Base-by-base conservation (phyloP, 495 filamentous ascomycete genomes). In the Annulohypoxylon bovei region DNA sequence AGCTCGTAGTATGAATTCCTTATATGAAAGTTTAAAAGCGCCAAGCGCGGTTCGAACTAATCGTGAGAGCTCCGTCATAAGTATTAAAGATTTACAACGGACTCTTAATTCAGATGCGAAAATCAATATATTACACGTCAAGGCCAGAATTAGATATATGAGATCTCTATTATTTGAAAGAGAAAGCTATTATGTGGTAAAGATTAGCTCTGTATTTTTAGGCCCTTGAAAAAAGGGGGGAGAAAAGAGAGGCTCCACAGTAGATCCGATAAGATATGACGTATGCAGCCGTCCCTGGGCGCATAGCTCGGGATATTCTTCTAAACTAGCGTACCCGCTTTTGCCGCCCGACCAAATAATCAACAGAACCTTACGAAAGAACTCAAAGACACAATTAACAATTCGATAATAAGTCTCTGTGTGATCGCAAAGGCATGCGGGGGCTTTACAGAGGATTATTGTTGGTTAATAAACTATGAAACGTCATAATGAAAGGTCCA, bases 251-350 rank as follows among this genome's bases (percentile, higher is more conserved):
- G 25, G 28, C 20, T 39, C 12, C 44, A 35, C 28, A 40, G 12
- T 1, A 25, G 20, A 28, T 33, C 54, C 9, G 23, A 56, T 56
- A 59, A 60, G 63, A 58, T 72, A 72, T 72, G 70, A 72, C 70
- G 70, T 72, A 72, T 35, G 23, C 14, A 37, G 42, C 46, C 20
- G 63, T 30, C 44, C 44, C 53, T 47, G 62, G 40, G 50, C 28
- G 53, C 64, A 58, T 59, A 23, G 23, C 20, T 61, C 50, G 40
- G 65, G 56, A 37, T 42, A 25, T 50, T 28, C 33, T 22, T 56
- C 39, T 49, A 23, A 40, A 37, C 12, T 61, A 49, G 67, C 62
- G 55, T 62, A 56, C 32, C 62, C 68, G 62, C 68, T 70, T 56
- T 46, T 68, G 35, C 57, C 57, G 65, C 56, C 56, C 27, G 16